phyloP scores from a whole-genome alignment of 2,329 filamentous ascomycete species.

The Fonsecaea monophora region DNA sequence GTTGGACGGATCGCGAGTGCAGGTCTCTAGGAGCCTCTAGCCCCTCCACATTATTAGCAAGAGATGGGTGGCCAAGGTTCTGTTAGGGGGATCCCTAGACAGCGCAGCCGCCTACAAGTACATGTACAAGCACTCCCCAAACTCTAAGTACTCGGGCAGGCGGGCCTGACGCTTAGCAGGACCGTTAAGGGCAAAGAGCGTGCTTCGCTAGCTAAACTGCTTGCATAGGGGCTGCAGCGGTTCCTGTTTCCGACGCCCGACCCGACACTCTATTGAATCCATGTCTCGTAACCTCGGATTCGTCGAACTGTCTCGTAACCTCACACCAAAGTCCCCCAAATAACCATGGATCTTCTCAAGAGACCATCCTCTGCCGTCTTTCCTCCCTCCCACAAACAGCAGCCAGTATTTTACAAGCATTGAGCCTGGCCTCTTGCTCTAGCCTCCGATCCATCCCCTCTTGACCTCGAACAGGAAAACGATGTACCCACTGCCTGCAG shows the following conservation, averaged over 20 bases:
- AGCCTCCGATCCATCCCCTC: neutral
- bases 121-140: neutral
- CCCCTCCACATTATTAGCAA: too few relatives aligned
- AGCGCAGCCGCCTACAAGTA: neutral
- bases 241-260: neutral
- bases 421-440: neutral
- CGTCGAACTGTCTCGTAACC: conserved; percentile 1
- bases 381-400: neutral
- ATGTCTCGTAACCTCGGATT: neutral
- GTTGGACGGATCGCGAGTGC: neutral
- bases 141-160: neutral
- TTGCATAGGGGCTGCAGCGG: neutral
- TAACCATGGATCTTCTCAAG: neutral
- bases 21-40: neutral
- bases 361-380: neutral
- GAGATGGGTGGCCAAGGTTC: neutral
- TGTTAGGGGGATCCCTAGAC: neutral
- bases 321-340: neutral
- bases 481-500: neutral
- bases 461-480: neutral
- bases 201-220: neutral
- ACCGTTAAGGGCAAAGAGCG: neutral
- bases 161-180: neutral
- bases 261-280: neutral
- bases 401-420: neutral